Evolutionary conservation across 495 filamentous ascomycete species (phyloP).

Genomic region (Massariosphaeria phaeospora): DNA sequence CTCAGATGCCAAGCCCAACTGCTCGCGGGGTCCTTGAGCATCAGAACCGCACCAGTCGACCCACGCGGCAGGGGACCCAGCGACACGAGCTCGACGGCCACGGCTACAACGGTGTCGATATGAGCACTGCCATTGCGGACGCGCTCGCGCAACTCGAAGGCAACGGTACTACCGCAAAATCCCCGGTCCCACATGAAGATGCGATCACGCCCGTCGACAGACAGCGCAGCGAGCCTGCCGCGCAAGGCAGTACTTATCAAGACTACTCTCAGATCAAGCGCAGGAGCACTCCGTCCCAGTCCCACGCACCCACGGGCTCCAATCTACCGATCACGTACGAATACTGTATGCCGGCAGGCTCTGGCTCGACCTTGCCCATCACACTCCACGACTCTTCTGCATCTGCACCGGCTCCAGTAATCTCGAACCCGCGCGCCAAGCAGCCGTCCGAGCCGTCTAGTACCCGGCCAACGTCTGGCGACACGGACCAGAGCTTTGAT

Average conservation of each 20-base stretch:
- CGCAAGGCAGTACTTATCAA: not conserved
- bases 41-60: not conserved
- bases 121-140: constrained; percentile 3
- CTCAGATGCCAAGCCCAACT: constrained; percentile 9
- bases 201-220: not conserved
- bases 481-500: not conserved
- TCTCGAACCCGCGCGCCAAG: not conserved
- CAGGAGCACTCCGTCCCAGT: not conserved
- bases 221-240: not conserved
- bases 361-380: not conserved
- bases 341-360: not conserved
- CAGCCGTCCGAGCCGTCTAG: not conserved
- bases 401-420: not conserved
- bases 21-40: constrained; percentile 17
- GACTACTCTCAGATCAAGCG: not conserved
- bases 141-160: constrained; percentile 20
- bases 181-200: constrained; percentile 1
- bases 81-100: not conserved
- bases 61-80: not conserved
- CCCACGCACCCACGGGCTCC: not conserved
- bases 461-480: not conserved
- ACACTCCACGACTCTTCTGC: too few species aligned
- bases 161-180: not conserved
- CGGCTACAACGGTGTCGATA: constrained; percentile 2
- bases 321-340: not conserved